Evolutionary conservation across 2,329 filamentous ascomycete species (phyloP).

Genomic region (Stagonosporopsis cucurbitacearum): DNA sequence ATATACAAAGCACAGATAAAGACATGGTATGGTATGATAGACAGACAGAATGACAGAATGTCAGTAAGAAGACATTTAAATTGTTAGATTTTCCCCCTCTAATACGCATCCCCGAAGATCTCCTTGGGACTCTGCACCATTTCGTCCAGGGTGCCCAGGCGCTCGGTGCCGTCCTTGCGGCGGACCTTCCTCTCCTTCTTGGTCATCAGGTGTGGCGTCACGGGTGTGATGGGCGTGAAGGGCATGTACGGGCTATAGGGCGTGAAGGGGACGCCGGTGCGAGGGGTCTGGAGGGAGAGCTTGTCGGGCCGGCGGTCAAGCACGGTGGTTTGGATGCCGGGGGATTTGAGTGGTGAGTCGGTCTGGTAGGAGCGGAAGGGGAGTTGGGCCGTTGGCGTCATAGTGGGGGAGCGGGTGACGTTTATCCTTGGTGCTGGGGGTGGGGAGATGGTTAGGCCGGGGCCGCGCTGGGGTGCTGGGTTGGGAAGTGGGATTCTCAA

Average conservation of each 20-base stretch:
- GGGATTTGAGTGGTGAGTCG: conserved; percentile 27
- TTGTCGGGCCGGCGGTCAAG: conserved; percentile 48
- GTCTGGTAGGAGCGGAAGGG: conserved; percentile 46
- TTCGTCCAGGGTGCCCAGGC: conserved; percentile 54
- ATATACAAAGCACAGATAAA: no score
- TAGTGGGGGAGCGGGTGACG: neutral
- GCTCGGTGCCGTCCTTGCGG: conserved; percentile 68
- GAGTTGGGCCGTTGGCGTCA: conserved; percentile 27
- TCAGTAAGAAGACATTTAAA: no score
- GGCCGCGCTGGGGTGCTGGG: conserved; percentile 19
- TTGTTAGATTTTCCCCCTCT: no score
- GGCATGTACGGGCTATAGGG: conserved; percentile 84
- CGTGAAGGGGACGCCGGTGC: conserved; percentile 66
- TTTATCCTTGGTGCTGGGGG: conserved; percentile 18
- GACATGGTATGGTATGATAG: no score
- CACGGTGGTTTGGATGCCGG: conserved; percentile 53
- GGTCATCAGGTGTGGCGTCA: conserved; percentile 77
- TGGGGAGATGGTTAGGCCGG: conserved; percentile 6
- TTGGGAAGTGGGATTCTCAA: conserved; percentile 42
- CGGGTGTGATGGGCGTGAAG: conserved; percentile 74
- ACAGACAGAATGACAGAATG: no score
- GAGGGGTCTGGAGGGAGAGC: conserved; percentile 55
- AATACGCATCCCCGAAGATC: conserved; percentile 48
- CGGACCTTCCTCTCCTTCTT: conserved; percentile 73
- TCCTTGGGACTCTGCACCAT: conserved; percentile 48